Base-by-base conservation (phyloP, 2,329 filamentous ascomycete genomes). In the Claviceps digitariae region DNA sequence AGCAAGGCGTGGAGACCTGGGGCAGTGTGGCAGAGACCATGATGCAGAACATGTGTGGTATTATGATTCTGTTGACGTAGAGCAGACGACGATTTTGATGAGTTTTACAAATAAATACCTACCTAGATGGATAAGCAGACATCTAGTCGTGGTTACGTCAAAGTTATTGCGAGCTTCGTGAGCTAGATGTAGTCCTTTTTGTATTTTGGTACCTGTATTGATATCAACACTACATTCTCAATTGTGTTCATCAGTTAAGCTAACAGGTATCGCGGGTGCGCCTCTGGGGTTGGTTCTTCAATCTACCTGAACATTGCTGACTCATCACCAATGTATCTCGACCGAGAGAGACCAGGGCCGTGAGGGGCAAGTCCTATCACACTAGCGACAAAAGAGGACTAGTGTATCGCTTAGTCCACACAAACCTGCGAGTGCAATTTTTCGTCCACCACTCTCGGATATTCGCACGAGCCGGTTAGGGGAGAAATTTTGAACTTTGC, bases 341-440 rank as follows among this genome's bases (percentile, higher is more conserved):
- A n/a, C 43, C 7, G 23, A 9, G 15, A 8, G 15, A 46, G 23
- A 27, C 21, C 27, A 64, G 63, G 65, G 62, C 60, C 63, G 57
- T 51, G 61, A 61, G 65, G 65, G 62, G 62, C 59, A 66, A 60
- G 53, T 61, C 62, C 59, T 62, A 61, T 44, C 2, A 21, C 54
- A 50, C 67, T 64, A 67, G 49, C 38, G 21, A 54, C 25, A 10
- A 12, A 51, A 54, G 31, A 36, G 36, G 61, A 54, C 58, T 69
- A 68, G 65, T 49, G 51, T 55, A 48, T 67, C 65, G 63, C 64
- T 69, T 69, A 68, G 59, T 67, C 65, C 66, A 68, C 67, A 69
- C 66, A 70, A 66, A 66, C 34, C 60, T 62, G 31, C 25, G 58
- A 58, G 57, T 55, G 60, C 57, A 48, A 48, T 27, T 64, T 67